Base-by-base conservation (phyloP, 306 rosid genomes). In the Sophora flavescens region DNA sequence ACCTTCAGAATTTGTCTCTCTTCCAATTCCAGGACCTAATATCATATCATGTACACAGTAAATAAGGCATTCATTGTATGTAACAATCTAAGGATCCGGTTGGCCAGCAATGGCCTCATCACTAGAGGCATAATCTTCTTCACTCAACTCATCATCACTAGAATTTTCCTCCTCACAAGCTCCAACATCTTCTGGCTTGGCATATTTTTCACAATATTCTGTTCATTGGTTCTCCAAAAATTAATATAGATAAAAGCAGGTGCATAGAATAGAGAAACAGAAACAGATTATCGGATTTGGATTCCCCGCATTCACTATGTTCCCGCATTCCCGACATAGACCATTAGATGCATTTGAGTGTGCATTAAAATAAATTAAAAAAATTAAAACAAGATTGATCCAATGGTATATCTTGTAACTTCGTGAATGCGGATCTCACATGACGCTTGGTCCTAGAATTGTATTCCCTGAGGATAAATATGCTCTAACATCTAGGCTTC, bases 201-300 rank as follows among this genome's bases (percentile, higher is more conserved):
- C 98, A 85, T 87, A 88, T 73, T 80, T 91, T 84, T 91, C 86
- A 80, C 93, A 82, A 66, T 80, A 93, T 70, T 91, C 98, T 93
- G 91, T 75, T 75, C 78, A 69, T 45, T 57, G 73, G 22, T 32
- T 57, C 75, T 54, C 72, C 53, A 78, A 57, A 57, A 30, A 78
- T 58, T 52, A 50, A 58, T 62, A 54, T 67, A 39, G 5, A 75
- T 38, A 69, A 59, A 58, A 62, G 50, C 56, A 77, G 53, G 68
- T 45, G 39, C 58, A 75, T 42, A 67, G 14, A 65, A 70, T 22
- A 76, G 5, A 63, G 22, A 6, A 67, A 39, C 13, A 67, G 26
- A 22, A 22, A 22, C 22, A 22, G 22, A 22, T 22, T 22, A 22
- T 22, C 1, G 22, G 22, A 22, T 22, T 22, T 22, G 1, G 22